These are phyloP conservation scores for Geotrichum bryndzae DNA, from an alignment of 1,139 yeast genomes.

Conservation along the genomic window DNA sequence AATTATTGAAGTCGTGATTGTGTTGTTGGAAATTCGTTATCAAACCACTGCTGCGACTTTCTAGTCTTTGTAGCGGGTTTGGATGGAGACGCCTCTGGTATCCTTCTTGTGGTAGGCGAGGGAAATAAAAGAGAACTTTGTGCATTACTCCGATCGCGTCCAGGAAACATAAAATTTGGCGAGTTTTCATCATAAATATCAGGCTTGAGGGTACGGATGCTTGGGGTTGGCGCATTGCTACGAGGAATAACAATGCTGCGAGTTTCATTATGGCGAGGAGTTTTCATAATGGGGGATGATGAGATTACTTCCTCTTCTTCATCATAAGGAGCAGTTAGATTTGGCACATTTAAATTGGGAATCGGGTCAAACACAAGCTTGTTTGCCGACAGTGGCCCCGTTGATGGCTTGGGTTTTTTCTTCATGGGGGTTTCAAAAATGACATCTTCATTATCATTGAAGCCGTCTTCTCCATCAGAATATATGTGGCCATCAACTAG, in stretches of 20 bases:
- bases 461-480: constrained; percentile 8
- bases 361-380: not conserved
- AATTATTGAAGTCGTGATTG: constrained; percentile 2
- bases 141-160: not conserved
- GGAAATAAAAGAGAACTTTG: not conserved
- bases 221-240: not conserved
- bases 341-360: not conserved
- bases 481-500: constrained; percentile 13
- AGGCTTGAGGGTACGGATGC: not conserved
- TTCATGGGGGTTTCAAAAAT: constrained; percentile 15
- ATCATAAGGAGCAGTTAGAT: not conserved
- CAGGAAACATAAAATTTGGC: constrained; percentile 6
- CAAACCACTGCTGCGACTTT: constrained; percentile 16
- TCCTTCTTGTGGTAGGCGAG: not conserved
- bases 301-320: constrained; percentile 8
- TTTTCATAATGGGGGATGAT: constrained; percentile 9
- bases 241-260: not conserved
- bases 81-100: not conserved
- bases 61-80: not conserved
- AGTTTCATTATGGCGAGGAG: constrained; percentile 4
- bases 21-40: constrained; percentile 13
- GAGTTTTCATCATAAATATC: constrained; percentile 11
- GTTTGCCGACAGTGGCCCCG: not conserved
- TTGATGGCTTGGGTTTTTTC: constrained; percentile 2
- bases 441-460: not conserved